These are phyloP conservation scores for Alternaria triticimaculans DNA, from an alignment of 2,329 filamentous ascomycete species.

Conservation along the genomic window DNA sequence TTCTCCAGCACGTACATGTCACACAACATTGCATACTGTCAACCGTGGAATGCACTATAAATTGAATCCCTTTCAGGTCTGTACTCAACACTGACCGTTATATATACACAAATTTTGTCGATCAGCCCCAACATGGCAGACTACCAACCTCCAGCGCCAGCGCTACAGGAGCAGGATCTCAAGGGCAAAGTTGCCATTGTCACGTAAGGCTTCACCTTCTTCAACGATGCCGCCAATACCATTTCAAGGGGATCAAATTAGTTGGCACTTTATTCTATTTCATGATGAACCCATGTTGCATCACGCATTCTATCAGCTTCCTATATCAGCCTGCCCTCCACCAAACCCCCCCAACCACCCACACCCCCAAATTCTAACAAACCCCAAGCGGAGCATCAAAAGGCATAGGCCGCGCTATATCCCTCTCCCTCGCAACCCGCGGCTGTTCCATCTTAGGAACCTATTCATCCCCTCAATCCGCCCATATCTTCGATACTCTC, in stretches of 20 bases:
- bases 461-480: constrained; percentile 31
- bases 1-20: background rate
- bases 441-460: constrained; percentile 41
- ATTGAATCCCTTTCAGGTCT: too few species aligned
- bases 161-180: constrained; percentile 37
- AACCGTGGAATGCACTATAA: too few species aligned
- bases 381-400: constrained; percentile 31
- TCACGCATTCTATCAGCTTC: background rate
- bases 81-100: background rate
- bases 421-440: constrained; percentile 36
- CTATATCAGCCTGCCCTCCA: background rate
- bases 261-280: background rate
- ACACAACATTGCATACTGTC: background rate
- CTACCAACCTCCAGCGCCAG: constrained; percentile 26
- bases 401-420: constrained; percentile 40
- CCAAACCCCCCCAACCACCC: too few species aligned
- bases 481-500: constrained; percentile 34
- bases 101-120: background rate
- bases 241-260: accelerated
- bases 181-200: constrained; percentile 40
- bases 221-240: background rate
- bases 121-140: constrained; percentile 21
- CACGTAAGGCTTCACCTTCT: constrained; percentile 26
- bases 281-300: background rate
- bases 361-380: background rate